Conservation (phyloP, 352 stramenopile genomes). For the Phytophthora boehmeriae region DNA sequence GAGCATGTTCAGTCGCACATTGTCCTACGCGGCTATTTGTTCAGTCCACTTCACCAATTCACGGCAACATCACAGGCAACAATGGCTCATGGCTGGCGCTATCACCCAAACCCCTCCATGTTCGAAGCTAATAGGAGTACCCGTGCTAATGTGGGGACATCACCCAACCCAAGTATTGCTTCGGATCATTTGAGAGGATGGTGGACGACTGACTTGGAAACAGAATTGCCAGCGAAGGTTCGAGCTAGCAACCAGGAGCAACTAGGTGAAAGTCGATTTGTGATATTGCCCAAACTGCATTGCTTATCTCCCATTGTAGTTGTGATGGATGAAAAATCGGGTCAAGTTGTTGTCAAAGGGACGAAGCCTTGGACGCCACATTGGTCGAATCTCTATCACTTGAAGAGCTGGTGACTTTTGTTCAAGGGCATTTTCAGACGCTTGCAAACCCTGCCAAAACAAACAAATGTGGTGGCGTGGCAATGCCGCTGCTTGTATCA, state of each 20-base stretch:
- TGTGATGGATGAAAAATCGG: constrained; percentile 23
- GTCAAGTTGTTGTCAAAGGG: constrained; percentile 34
- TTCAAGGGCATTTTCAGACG: constrained; percentile 47
- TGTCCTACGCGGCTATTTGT: constrained; percentile 66
- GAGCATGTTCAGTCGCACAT: constrained; percentile 60
- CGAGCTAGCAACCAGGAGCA: constrained; percentile 29
- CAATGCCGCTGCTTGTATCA: constrained; percentile 66
- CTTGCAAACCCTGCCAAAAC: constrained; percentile 16
- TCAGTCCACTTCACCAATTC: constrained; percentile 63
- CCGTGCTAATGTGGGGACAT: constrained; percentile 4
- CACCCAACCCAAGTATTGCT: constrained; percentile 41
- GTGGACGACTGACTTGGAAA: constrained; percentile 64
- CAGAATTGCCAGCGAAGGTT: constrained; percentile 45
- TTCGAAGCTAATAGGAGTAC: not conserved
- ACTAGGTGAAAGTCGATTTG: constrained; percentile 53
- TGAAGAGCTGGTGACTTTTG: constrained; percentile 38
- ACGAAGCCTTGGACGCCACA: constrained; percentile 38
- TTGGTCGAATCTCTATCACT: constrained; percentile 40
- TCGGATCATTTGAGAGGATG: constrained; percentile 60
- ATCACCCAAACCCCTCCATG: constrained; percentile 38
- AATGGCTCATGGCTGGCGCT: constrained; percentile 49
- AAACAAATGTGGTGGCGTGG: constrained; percentile 38
- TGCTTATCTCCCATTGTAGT: constrained; percentile 64
- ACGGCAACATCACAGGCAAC: constrained; percentile 50
- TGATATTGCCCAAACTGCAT: constrained; percentile 73